Evolutionary conservation across 1,139 yeast genomes (phyloP).

Genomic region (Arxiozyma bovina): DNA sequence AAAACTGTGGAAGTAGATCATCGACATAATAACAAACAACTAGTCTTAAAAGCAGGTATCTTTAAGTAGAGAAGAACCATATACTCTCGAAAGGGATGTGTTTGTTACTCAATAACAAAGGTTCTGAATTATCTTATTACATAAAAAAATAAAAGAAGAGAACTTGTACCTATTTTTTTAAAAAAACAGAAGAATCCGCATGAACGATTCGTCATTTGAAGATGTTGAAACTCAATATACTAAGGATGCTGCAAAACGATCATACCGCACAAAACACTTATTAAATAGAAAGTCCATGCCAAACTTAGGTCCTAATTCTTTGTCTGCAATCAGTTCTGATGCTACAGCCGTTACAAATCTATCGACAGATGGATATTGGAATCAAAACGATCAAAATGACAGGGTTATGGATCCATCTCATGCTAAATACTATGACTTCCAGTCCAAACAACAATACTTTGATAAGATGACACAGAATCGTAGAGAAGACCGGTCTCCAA

Average conservation of each 20-base stretch:
- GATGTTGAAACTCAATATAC: slow-evolving; percentile 26
- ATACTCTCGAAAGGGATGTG: not conserved
- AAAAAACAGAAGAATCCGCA: not conserved
- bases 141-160: not conserved
- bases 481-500: slow-evolving; percentile 2
- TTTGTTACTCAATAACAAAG: not conserved
- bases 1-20: not conserved
- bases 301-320: slow-evolving; percentile 15
- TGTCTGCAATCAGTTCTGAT: slow-evolving; percentile 27
- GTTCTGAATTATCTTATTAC: too few species aligned
- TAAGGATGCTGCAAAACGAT: slow-evolving; percentile 5
- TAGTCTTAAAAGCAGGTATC: not conserved
- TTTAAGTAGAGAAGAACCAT: not conserved
- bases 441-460: slow-evolving; percentile 21
- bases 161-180: not conserved
- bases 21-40: not conserved
- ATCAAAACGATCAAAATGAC: slow-evolving; percentile 17
- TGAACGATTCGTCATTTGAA: slow-evolving; percentile 27
- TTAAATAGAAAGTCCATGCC: slow-evolving; percentile 1
- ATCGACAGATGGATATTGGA: slow-evolving; percentile 9
- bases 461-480: slow-evolving; percentile 10
- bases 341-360: slow-evolving; percentile 13
- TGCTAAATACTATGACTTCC: slow-evolving; percentile 23
- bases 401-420: slow-evolving; percentile 19
- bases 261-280: not conserved